Percentiles rank a stretch among this genome's conserved stretches.
Evolutionary conservation across 2,329 filamentous ascomycete species (phyloP).

Genomic region (Fusarium goolgardi): DNA sequence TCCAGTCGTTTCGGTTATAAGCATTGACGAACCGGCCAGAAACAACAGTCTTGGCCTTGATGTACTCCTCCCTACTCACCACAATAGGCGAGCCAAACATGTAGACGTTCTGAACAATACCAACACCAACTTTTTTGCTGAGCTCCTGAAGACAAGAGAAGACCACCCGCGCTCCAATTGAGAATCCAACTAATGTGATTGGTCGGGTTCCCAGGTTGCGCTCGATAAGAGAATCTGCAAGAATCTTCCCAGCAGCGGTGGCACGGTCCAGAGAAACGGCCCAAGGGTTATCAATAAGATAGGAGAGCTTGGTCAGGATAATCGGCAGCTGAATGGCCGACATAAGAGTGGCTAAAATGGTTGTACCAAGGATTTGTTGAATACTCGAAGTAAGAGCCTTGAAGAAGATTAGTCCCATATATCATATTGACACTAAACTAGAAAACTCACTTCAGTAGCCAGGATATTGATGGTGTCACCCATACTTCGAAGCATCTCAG

Average conservation of each 20-base stretch:
- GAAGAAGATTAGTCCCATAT: slow-evolving; percentile 3
- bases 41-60: slow-evolving; percentile 83
- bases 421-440: no score
- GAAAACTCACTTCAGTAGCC: slow-evolving; percentile 83
- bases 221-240: slow-evolving; percentile 93
- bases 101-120: slow-evolving; percentile 94
- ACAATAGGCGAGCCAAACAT: slow-evolving; percentile 93
- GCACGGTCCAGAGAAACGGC: slow-evolving; percentile 94
- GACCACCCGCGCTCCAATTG: slow-evolving; percentile 90
- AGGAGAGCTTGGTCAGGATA: slow-evolving; percentile 91
- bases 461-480: slow-evolving; percentile 98
- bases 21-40: slow-evolving; percentile 95
- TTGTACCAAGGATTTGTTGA: slow-evolving; percentile 93
- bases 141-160: slow-evolving; percentile 92
- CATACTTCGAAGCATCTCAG: slow-evolving; percentile 97
- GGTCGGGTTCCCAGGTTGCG: slow-evolving; percentile 91
- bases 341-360: slow-evolving; percentile 90
- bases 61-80: slow-evolving; percentile 89
- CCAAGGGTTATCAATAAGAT: slow-evolving; percentile 98
- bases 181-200: slow-evolving; percentile 94
- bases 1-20: slow-evolving; percentile 96
- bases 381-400: slow-evolving; percentile 94
- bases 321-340: slow-evolving; percentile 92
- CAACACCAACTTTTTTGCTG: slow-evolving; percentile 82
- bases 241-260: slow-evolving; percentile 86